Base-by-base conservation (phyloP, 306 rosid genomes). In the Trifolium fragiferum region DNA sequence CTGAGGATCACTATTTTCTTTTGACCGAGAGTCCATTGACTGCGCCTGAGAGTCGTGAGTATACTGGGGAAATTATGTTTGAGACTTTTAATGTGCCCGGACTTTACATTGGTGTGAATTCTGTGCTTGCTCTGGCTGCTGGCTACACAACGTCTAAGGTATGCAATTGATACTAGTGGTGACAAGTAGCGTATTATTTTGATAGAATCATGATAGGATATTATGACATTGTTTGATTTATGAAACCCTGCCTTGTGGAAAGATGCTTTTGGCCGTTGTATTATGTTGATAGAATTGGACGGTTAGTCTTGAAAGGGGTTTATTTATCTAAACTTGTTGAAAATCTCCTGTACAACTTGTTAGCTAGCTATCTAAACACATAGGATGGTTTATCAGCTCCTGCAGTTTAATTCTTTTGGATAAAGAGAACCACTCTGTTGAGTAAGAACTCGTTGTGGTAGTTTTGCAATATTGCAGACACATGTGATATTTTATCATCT, bases 51-150 rank as follows among this genome's bases (percentile, higher is more conserved):
- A 95, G 89, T 25, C 92, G 99, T 2, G 99, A 95, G 87, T 95
- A 95, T 57, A 90, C 98, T 1, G 99, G 98, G 0, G 99, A 95
- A 81, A 95, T 95, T 66, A 95, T 95, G 99, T 95, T 95, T 44
- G 99, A 95, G 87, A 95, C 99, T 10, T 95, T 95, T 82, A 95
- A 92, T 74, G 99, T 95, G 8, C 99, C 99, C 20, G 99, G 99
- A 57, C 97, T 95, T 75, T 95, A 92, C 76, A 92, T 95, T 74
- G 99, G 88, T 0, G 99, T 95, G 49, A 95, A 95, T 84, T 95
- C 99, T 0, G 99, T 95, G 81, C 98, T 95, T 67, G 99, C 99
- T 81, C 98, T 95, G 79, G 99, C 99, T 2, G 99, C 99, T 13
- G 99, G 99, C 35, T 95, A 95, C 87, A 95, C 99, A 2, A 84